Conservation (phyloP, 1,284 basidiomycete species). For the Flammula alnicola region DNA sequence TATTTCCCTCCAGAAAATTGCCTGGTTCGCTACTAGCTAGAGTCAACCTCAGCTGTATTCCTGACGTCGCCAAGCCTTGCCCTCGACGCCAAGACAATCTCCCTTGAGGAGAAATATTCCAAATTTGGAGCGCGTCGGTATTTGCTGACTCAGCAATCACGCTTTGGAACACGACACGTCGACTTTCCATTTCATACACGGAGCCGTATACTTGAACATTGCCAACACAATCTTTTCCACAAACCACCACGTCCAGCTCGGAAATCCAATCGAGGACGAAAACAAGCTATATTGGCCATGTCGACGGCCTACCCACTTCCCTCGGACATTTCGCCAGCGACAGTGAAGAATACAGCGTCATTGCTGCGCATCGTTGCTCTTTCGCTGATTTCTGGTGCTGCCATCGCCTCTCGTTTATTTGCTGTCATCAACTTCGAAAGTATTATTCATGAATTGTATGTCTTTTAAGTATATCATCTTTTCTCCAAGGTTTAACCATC, state of each 20-base stretch:
- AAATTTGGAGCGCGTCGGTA: constrained; percentile 17
- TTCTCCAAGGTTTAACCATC: constrained; percentile 4
- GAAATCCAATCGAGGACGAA: constrained; percentile 7
- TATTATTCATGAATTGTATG: constrained; percentile 98
- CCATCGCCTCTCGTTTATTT: constrained; percentile 94
- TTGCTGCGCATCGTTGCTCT: constrained; percentile 88
- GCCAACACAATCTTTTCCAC: constrained; percentile 9
- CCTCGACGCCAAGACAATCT: constrained; percentile 11
- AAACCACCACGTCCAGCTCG: not conserved
- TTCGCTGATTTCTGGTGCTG: constrained; percentile 88
- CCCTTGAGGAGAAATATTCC: constrained; percentile 23
- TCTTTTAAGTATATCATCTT: constrained; percentile 21
- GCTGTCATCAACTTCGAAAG: constrained; percentile 98
- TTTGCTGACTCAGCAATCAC: constrained; percentile 26
- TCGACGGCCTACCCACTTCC: constrained; percentile 71
- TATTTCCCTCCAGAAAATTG: not conserved
- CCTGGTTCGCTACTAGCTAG: not conserved
- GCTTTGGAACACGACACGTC: constrained; percentile 24
- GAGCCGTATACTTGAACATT: too few species aligned
- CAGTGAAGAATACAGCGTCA: constrained; percentile 82
- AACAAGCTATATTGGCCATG: constrained; percentile 47
- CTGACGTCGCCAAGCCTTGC: constrained; percentile 11
- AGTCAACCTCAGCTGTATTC: not conserved
- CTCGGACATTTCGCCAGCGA: constrained; percentile 66
- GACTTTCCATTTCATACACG: constrained; percentile 15